Evolutionary conservation across 306 rosid genomes (phyloP).

Genomic region (Gastrolobium bilobum): DNA sequence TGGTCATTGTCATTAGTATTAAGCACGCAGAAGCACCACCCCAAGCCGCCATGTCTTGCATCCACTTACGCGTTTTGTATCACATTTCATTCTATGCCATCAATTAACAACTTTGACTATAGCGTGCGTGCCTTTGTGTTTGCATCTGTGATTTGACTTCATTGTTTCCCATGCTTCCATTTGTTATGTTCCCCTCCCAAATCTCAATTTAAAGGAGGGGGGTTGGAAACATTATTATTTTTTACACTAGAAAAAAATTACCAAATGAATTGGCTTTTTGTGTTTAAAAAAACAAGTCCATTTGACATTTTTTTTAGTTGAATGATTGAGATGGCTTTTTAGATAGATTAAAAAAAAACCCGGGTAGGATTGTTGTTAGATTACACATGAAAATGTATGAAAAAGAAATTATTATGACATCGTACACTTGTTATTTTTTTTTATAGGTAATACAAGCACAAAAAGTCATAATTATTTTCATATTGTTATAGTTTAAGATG

Average conservation of each 20-base stretch:
- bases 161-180: conserved; percentile 34
- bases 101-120: conserved; percentile 47
- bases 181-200: not conserved
- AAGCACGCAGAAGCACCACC: conserved; percentile 22
- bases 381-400: not conserved
- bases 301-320: not conserved
- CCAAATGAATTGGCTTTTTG: not conserved
- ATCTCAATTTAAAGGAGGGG: not conserved
- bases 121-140: not conserved
- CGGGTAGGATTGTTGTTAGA: not conserved
- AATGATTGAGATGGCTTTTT: not conserved
- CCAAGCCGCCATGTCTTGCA: not conserved
- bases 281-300: not conserved
- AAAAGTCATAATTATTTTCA: not conserved
- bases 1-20: conserved; percentile 42
- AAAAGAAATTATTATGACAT: no score
- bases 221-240: not conserved
- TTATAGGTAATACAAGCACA: not conserved
- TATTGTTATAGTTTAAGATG: not conserved
- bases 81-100: conserved; percentile 29
- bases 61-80: conserved; percentile 39
- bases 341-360: not conserved
- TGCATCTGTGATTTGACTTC: not conserved
- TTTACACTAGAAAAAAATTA: no score
- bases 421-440: no score